Conservation (phyloP, 2,329 filamentous ascomycete species). For the Cryphonectria nitschkei region DNA sequence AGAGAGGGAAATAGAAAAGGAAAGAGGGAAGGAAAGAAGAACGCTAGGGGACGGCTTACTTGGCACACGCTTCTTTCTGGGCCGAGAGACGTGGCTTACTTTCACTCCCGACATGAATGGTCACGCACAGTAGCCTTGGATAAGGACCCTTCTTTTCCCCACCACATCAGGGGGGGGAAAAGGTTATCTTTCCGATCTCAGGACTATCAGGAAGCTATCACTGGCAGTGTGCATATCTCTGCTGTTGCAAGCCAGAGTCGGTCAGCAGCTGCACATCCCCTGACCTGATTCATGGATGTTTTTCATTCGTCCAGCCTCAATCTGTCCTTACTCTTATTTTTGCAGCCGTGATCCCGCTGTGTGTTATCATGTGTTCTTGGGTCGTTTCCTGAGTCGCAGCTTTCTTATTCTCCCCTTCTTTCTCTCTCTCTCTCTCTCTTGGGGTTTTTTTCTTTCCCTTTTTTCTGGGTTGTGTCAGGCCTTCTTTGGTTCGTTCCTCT, state of each 20-base stretch:
- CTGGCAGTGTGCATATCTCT: background rate
- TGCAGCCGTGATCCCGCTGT: background rate
- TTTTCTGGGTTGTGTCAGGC: background rate
- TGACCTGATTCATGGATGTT: background rate
- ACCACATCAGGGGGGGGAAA: background rate
- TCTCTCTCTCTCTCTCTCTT: background rate
- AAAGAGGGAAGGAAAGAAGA: background rate
- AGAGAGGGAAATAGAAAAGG: too few relatives aligned
- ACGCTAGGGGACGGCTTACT: background rate
- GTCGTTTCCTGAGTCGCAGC: background rate
- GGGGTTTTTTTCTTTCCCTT: too few relatives aligned
- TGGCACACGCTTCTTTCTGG: background rate
- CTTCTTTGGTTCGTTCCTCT: background rate
- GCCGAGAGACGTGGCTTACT: constrained; percentile 1
- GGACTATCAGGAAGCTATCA: constrained; percentile 20
- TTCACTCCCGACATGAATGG: constrained; percentile 18
- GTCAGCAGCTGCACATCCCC: constrained; percentile 17
- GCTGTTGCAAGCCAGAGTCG: constrained; percentile 2
- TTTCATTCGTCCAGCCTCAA: background rate
- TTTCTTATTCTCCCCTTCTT: background rate
- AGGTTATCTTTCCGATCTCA: constrained; percentile 26
- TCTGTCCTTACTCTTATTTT: background rate
- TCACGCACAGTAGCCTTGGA: background rate
- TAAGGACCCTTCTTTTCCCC: background rate
- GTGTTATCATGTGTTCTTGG: constrained; percentile 4